Percentiles rank a stretch among this genome's conserved stretches.
Evolutionary conservation across 2,329 filamentous ascomycete genomes (phyloP).

Genomic region (Phialophora macrospora): DNA sequence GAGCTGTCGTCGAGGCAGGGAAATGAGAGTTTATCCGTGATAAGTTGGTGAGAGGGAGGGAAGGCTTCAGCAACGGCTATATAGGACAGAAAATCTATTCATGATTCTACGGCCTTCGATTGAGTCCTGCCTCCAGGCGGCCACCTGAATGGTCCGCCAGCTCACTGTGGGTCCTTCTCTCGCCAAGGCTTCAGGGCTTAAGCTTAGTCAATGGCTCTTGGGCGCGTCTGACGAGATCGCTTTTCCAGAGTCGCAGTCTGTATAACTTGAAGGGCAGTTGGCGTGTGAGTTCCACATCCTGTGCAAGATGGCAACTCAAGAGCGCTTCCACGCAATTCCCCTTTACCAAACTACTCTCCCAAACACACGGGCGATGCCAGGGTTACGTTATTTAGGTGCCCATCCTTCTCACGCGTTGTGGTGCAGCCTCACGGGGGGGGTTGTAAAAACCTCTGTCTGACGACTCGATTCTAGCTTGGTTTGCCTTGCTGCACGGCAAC

Average conservation of each 20-base stretch:
- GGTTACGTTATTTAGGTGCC: neutral
- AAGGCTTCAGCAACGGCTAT: constrained; percentile 14
- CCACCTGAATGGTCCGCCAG: constrained; percentile 7
- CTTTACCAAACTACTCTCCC: neutral
- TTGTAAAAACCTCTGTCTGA: constrained; percentile 1
- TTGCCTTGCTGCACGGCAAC: constrained; percentile 10
- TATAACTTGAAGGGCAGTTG: neutral
- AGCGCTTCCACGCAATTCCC: no score
- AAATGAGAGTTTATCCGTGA: constrained; percentile 12
- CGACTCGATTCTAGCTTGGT: neutral
- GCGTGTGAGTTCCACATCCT: neutral
- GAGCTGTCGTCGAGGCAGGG: constrained; percentile 8
- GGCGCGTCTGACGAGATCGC: neutral
- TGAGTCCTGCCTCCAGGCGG: constrained; percentile 3
- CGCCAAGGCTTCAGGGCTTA: constrained; percentile 5
- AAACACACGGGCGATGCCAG: neutral
- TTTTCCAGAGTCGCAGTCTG: neutral
- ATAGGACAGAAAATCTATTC: constrained; percentile 5
- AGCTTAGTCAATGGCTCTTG: constrained; percentile 1
- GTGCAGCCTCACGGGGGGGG: neutral
- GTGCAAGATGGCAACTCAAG: neutral
- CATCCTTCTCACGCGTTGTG: neutral
- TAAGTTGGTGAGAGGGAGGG: constrained; percentile 6
- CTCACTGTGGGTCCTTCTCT: neutral
- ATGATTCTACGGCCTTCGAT: constrained; percentile 4